Base-by-base conservation (phyloP, 179 eudicot species). In the Kewa caespitosa region DNA sequence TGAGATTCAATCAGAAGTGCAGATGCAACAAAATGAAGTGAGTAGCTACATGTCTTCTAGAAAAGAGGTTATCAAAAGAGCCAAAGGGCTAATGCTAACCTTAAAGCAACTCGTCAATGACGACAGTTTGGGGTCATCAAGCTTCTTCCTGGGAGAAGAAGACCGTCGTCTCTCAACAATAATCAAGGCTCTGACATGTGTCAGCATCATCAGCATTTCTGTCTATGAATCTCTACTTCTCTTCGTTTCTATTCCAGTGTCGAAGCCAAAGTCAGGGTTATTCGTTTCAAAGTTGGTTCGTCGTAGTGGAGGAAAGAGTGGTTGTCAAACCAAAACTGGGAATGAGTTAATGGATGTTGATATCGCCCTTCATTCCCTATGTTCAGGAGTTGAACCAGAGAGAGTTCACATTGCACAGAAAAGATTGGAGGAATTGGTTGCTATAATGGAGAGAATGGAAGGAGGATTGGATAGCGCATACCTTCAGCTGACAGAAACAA, bases 201-300 rank as follows among this genome's bases (percentile, higher is more conserved):
- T 82, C 25, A 62, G 52, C 46, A 73, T 69, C 8, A 43, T 77
- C 6, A 84, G 80, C 27, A 41, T 80, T 33, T 82, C 84, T 0
- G 69, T 81, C 37, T 79, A 70, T 31, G 80, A 83, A 11, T 62
- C 85, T 0, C 66, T 86, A 1, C 30, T 82, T 14, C 23, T 33
- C 67, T 86, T 83, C 81, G 39, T 87, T 36, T 83, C 82, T 27
- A 64, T 25, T 11, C 81, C 86, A n/a, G 39, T 78, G 63, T 55
- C 64, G 0, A 78, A 80, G 76, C 75, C 79, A 5, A 84, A 81
- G 68, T 7, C 63, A 38, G 75, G 77, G 59, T 72, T 68, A 8
- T 30, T 72, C 0, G 72, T 78, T 17, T 78, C 77, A 18, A 78
- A 66, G 73, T n/a, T 78, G 72, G 55, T 78, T 70, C 63, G 55